A percentile compares a stretch with the other conserved stretches of the same genome.
Conservation (phyloP, 1,284 basidiomycete genomes). For the Microbotryomycetes sp. region DNA sequence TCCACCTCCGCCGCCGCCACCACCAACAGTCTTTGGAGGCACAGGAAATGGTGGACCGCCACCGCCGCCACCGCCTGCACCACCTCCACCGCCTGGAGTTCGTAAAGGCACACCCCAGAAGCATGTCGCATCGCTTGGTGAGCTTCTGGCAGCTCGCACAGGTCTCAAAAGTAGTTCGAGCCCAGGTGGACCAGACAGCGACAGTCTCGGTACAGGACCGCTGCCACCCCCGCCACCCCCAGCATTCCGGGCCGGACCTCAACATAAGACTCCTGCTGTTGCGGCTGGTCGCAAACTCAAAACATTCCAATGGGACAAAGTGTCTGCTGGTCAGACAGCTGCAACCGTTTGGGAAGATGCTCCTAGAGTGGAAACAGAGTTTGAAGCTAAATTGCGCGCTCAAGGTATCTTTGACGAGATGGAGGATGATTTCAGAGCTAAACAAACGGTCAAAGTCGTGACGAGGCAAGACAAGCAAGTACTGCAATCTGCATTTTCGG, state of each 20-base stretch:
- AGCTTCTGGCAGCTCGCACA: background rate
- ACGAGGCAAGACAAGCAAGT: constrained; percentile 44
- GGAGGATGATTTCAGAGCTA: constrained; percentile 97
- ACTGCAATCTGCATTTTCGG: constrained; percentile 9
- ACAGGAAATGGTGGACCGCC: constrained; percentile 31
- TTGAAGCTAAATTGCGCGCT: constrained; percentile 53
- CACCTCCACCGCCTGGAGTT: constrained; percentile 15
- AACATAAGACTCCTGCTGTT: constrained; percentile 5
- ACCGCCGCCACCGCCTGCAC: constrained; percentile 39
- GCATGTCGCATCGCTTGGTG: constrained; percentile 38
- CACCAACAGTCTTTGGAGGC: constrained; percentile 42
- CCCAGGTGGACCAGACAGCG: background rate
- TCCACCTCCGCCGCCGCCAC: constrained; percentile 30
- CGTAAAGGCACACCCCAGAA: constrained; percentile 38
- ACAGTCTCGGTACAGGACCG: background rate
- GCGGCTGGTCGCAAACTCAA: constrained; percentile 73
- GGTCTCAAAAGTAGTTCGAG: background rate
- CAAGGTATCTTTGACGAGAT: constrained; percentile 92
- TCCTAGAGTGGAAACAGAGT: constrained; percentile 44
- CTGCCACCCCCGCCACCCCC: background rate
- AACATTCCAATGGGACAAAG: constrained; percentile 97
- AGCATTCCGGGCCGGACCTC: background rate
- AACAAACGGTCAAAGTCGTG: constrained; percentile 65
- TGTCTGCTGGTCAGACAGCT: constrained; percentile 70
- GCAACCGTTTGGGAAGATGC: constrained; percentile 85